Base-by-base conservation (phyloP, 495 filamentous ascomycete species). In the Neurospora sp. region DNA sequence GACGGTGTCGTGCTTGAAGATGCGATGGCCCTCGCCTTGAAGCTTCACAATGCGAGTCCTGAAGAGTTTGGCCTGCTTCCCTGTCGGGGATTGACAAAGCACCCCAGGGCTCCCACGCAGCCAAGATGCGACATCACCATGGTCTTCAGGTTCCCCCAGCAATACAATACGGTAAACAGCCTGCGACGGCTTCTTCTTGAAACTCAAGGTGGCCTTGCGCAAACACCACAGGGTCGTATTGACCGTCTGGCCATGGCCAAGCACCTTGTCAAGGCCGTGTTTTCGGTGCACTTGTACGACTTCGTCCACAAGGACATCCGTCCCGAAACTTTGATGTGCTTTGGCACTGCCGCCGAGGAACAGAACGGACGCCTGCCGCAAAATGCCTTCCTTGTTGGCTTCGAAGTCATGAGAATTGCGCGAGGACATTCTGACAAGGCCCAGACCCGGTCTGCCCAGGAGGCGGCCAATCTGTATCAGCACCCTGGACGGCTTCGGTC, bases 251-350 rank as follows among this genome's bases (percentile, higher is more conserved):
- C 73, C 20, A 74, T 89, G 18, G 87, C 86, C n/a, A 80, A 76
- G 48, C 76, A 82, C 53, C 59, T 89, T 9, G 83, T 85, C 22
- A 76, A 75, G 46, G 79, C 83, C 0, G 80, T 89, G n/a, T 79
- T 74, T 73, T 89, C 81, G 74, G 78, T 89, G 2, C 88, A 90
- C 74, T 81, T 80, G 2, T 80, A 79, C 41, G 80, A 80, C 39
- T 85, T 89, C 61, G 87, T 90, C 14, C 88, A 90, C 78, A 89
- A 89, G 77, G 88, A 83, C 73, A 80, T 90, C 44, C 80, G 86
- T 0, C 88, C 88, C 1, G 87, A 90, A 71, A 86, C 80, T 7
- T 74, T 88, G 27, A 42, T 90, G 14, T 59, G 82, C 20, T 86
- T 88, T 69, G 27, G 70, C 10, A 61, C 68, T 31, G 59, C 65